Percentiles rank a stretch among this genome's conserved stretches.
Evolutionary conservation across 345 rosid species (phyloP).

Genomic region (Eutrema japonicum): DNA sequence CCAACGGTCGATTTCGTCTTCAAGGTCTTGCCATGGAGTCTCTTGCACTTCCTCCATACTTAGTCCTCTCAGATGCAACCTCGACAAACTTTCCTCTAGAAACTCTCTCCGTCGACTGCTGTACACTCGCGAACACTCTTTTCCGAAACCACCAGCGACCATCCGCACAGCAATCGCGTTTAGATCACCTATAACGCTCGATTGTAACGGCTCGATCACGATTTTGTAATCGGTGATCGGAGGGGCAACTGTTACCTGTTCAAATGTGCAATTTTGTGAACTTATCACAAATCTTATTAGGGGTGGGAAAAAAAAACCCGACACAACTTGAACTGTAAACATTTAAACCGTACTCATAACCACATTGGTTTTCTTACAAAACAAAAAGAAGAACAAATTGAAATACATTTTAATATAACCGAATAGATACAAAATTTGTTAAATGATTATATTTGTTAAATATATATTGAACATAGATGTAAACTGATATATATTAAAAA

Average conservation of each 20-base stretch:
- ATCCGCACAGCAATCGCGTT: constrained; percentile 83
- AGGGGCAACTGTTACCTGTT: constrained; percentile 56
- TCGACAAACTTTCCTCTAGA: constrained; percentile 78
- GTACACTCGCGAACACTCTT: constrained; percentile 86
- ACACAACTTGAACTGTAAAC: background rate
- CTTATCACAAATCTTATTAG: background rate
- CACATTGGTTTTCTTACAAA: background rate
- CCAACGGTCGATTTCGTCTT: constrained; percentile 89
- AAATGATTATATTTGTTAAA: no score
- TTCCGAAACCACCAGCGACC: constrained; percentile 76
- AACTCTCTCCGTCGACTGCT: constrained; percentile 77
- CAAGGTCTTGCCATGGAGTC: constrained; percentile 76
- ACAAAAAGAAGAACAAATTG: background rate
- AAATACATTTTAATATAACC: background rate
- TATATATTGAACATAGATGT: no score
- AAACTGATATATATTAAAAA: no score
- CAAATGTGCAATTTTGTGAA: background rate
- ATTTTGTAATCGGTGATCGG: constrained; percentile 72
- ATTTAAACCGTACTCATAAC: background rate
- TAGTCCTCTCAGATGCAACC: constrained; percentile 69
- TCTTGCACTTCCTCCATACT: constrained; percentile 76
- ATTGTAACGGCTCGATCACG: constrained; percentile 77
- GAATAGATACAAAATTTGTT: background rate
- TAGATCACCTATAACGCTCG: constrained; percentile 72
- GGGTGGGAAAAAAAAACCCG: background rate